Percentiles rank a stretch among this genome's conserved stretches.
phyloP scores from a whole-genome alignment of 352 stramenopile species.

The Pythium scleroteichum region DNA sequence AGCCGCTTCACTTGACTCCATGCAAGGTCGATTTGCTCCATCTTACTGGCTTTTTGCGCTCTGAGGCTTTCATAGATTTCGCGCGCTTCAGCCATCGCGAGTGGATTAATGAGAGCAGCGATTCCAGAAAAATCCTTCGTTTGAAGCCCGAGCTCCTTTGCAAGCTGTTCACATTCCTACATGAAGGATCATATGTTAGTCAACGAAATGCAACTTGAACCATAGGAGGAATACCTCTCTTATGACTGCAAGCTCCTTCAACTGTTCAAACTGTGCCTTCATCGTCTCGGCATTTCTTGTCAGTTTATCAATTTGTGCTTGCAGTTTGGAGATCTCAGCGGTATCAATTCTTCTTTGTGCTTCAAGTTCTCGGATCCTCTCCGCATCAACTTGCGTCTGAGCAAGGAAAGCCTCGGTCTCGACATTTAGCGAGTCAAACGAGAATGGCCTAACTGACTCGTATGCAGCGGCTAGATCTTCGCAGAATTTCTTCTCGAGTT shows the following conservation, averaged over 20 bases:
- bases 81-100: slow-evolving; percentile 7
- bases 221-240: slow-evolving; percentile 11
- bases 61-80: slow-evolving; percentile 8
- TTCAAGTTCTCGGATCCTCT: slow-evolving; percentile 16
- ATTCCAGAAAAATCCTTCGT: slow-evolving; percentile 14
- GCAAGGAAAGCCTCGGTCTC: slow-evolving; percentile 10
- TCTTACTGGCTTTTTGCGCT: slow-evolving; percentile 10
- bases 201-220: neutral
- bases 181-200: neutral
- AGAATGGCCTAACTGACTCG: slow-evolving; percentile 17
- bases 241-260: slow-evolving; percentile 17
- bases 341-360: neutral
- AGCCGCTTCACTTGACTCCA: slow-evolving; percentile 47
- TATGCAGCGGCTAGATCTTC: slow-evolving; percentile 15
- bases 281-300: slow-evolving; percentile 18
- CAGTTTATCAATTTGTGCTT: slow-evolving; percentile 4
- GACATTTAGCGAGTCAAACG: slow-evolving; percentile 10
- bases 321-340: slow-evolving; percentile 1
- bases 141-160: slow-evolving; percentile 9
- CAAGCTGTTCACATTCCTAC: slow-evolving; percentile 16
- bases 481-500: slow-evolving; percentile 1
- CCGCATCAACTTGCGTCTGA: slow-evolving; percentile 3
- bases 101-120: slow-evolving; percentile 13
- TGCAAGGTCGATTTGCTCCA: slow-evolving; percentile 19
- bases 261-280: slow-evolving; percentile 15